Evolutionary conservation across 2,329 filamentous ascomycete genomes (phyloP), one percentile per base, ranked within the genome.

Genomic region (Leptographium procerum): DNA sequence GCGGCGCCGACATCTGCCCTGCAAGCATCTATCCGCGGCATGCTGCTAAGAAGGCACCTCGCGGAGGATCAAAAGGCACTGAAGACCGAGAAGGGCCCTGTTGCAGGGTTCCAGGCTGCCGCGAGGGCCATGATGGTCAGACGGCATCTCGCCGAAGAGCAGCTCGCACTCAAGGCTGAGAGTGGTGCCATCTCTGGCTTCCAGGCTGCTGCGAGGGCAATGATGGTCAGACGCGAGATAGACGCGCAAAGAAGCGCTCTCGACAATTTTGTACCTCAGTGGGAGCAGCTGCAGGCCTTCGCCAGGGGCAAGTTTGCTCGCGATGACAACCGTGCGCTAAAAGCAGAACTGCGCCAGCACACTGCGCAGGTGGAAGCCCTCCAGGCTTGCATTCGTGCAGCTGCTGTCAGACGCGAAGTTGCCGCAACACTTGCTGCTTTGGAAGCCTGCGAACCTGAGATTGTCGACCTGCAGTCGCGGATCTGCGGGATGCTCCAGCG

Each of bases 11-110:
- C 87, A 45, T 72, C 76, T 60, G 72, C 75, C 52, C 75, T 90
- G 50, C 87, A 91, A 72, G 82, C 85, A 58, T 80, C 81, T 47
- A 79, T 84, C 64, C 80, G 88, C 60, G 88, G 87, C 65, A 80
- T 83, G 72, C 70, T 89, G 60, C 70, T 84, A 62, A 79, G 88
- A 65, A 77, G 73, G 61, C 76, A 77, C 52, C 71, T 86, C 57
- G 75, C 77, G 22, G 72, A 78, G 55, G 79, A 84, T 59, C 73
- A 80, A 59, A 71, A 74, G 63, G 69, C 74, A 57, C 75, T 87
- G 55, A 75, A 78, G 58, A 72, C 74, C 59, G 71, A 83, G 65
- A 73, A 76, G 62, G 69, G 69, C 50, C 74, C 75, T 40, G 76
- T 84, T 61, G 75, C 75, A 56, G 71, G 75, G 57, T 70, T 91